These are phyloP conservation scores for Metschnikowia amazonensis DNA, from an alignment of 805 yeast genomes.

Conservation along the genomic window DNA sequence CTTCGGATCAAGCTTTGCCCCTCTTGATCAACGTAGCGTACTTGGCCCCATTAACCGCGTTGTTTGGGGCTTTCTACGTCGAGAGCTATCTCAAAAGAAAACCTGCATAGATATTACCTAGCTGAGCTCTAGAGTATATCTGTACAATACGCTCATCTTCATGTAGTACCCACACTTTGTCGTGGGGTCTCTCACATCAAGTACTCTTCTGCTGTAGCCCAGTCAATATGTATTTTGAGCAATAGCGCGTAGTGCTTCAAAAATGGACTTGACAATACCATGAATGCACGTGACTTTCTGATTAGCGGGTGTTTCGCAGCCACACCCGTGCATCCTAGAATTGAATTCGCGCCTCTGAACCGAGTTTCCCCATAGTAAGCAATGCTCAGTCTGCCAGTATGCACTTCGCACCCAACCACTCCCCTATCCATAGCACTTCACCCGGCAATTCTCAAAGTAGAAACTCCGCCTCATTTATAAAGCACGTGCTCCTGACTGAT, in stretches of 20 bases:
- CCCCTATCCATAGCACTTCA: slow-evolving; percentile 1
- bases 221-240: neutral
- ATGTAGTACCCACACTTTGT: neutral
- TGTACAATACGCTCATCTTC: neutral
- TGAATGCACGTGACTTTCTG: neutral
- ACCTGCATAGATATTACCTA: slow-evolving; percentile 6
- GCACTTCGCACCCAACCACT: neutral
- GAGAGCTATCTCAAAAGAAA: slow-evolving; percentile 47
- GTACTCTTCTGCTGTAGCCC: neutral
- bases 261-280: neutral
- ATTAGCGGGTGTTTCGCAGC: neutral
- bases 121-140: neutral
- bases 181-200: neutral
- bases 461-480: neutral
- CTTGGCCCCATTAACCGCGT: slow-evolving; percentile 62
- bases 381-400: neutral
- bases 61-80: slow-evolving; percentile 62
- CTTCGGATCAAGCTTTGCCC: slow-evolving; percentile 61
- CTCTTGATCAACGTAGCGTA: slow-evolving; percentile 58
- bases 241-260: too few species aligned
- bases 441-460: neutral
- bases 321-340: slow-evolving; percentile 1
- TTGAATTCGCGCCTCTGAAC: neutral
- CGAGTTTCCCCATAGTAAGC: neutral
- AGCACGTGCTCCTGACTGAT: neutral